Base-by-base conservation (phyloP, 2,329 filamentous ascomycete species). In the Plectosphaerella cucumerina region DNA sequence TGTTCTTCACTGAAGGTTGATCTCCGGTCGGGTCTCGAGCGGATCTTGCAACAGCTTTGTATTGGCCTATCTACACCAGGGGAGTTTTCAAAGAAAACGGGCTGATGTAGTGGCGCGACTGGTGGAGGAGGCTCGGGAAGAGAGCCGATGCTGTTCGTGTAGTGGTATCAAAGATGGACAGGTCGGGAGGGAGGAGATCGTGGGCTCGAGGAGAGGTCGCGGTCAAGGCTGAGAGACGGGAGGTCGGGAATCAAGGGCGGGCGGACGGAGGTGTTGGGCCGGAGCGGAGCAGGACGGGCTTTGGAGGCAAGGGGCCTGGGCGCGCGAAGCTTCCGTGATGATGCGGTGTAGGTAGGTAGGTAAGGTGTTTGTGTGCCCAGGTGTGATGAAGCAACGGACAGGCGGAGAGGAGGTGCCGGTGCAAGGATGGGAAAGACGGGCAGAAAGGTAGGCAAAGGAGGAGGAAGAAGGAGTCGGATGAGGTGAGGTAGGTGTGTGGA, bases 21-120 rank as follows among this genome's bases (percentile, higher is more conserved):
- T 42, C 51, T 33, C 41, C 22, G 44, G 50, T 55, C 44, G 42
- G 47, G 50, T 75, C 70, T 81, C 76, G 74, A 76, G 79, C 81
- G 76, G 70, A 51, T 59, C n/a, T 26, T 47, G 20, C 51, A 62
- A 60, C 62, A 50, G 56, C 51, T 18, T 63, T 59, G 55, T 56
- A 59, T 70, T 67, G 70, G 60, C 62, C 76, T 90, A 90, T 89
- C 80, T 91, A 91, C 88, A 92, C 89, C 89, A 84, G 80, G 77
- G 81, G 53, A 81, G 83, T 80, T 84, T 86, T 88, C 86, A 80
- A 90, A 91, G 77, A 91, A 92, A 93, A 91, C 87, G 85, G 89
- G 89, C 86, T 90, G 88, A 87, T 92, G 88, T 75, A 82, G 77
- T 80, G 78, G 71, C 69, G 73, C 70, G 67, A 68, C 59, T 68